phyloP scores from a whole-genome alignment of 225 moss, liverwort and hornwort genomes.

The Pseudoscleropodium purum region DNA sequence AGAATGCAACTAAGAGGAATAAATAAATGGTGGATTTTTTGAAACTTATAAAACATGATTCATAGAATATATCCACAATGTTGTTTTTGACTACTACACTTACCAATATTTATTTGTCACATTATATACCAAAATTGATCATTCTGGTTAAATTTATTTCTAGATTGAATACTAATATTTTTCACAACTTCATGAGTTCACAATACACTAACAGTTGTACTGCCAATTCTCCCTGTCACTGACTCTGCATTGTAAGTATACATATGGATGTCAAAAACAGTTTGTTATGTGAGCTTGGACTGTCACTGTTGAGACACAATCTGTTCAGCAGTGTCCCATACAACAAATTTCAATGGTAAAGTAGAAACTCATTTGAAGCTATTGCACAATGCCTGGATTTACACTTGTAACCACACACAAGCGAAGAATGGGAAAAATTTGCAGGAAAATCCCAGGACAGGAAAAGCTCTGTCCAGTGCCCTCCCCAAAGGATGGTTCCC shows the following conservation, averaged over 20 bases:
- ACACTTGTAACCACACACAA: not conserved
- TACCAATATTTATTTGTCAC: not conserved
- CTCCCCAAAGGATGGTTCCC: not conserved
- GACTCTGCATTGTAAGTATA: not conserved
- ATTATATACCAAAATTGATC: not conserved
- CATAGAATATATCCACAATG: not conserved
- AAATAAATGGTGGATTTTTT: not conserved
- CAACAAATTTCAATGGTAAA: not conserved
- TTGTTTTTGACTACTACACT: not conserved
- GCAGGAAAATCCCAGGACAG: accelerated
- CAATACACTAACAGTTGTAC: not conserved
- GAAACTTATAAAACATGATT: not conserved
- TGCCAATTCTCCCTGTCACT: not conserved
- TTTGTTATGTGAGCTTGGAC: not conserved
- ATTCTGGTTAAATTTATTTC: not conserved
- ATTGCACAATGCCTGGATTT: not conserved
- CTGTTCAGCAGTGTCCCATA: not conserved
- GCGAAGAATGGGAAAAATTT: not conserved
- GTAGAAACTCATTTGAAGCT: not conserved
- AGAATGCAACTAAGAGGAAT: not conserved
- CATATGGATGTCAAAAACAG: not conserved
- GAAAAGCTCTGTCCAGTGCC: not conserved
- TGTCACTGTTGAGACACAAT: not conserved
- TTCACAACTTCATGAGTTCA: not conserved
- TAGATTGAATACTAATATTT: not conserved